Evolutionary conservation across 2,329 filamentous ascomycete genomes (phyloP), one percentile per base, ranked within the genome.

Genomic region (Ophidiomyces ophidiicola): DNA sequence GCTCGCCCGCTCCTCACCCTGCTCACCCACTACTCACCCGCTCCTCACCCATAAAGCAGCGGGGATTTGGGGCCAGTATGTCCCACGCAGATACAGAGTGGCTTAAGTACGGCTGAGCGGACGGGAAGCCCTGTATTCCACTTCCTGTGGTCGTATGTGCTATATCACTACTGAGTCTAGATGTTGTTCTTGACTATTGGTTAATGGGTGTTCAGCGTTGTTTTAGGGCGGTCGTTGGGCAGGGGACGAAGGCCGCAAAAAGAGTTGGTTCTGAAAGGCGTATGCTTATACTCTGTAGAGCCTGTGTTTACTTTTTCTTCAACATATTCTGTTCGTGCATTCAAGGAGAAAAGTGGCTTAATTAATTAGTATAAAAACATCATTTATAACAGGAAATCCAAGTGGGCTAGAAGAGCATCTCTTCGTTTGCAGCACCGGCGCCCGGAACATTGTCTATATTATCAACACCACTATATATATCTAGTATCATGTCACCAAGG

Each of bases 31-130:
- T 26, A 15, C 33, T 36, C 33, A 36, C 33, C 33, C 33, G 14
- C 8, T 26, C 6, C 21, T 36, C 19, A 36, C 33, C 20, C 21
- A 26, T 36, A 26, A 36, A 36, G 33, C 33, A 26, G 33, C 20
- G 21, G 20, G 20, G 17, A n/a, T 36, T 25, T n/a, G 20, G 21
- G 20, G 33, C 33, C 21, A 25, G 20, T 26, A 36, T 36, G 25
- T 20, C 20, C 33, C 33, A 11, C 33, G 33, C 21, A 26, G 33
- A 36, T 25, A 37, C n/a, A 37, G n/a, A n/a, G 35, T 30, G 35
- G 35, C 35, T 31, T 20, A 38, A 38, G 35, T 38, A 38, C 26
- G 17, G 35, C 25, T 15, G 25, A 38, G 25, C 35, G 35, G 35
- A 30, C 35, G 25, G 35, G 35, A n/a, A n/a, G n/a, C n/a, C n/a